Evolutionary conservation across 1,284 basidiomycete species (phyloP), one percentile per base, ranked within the genome.

Genomic region (Ceratobasidium sp.): DNA sequence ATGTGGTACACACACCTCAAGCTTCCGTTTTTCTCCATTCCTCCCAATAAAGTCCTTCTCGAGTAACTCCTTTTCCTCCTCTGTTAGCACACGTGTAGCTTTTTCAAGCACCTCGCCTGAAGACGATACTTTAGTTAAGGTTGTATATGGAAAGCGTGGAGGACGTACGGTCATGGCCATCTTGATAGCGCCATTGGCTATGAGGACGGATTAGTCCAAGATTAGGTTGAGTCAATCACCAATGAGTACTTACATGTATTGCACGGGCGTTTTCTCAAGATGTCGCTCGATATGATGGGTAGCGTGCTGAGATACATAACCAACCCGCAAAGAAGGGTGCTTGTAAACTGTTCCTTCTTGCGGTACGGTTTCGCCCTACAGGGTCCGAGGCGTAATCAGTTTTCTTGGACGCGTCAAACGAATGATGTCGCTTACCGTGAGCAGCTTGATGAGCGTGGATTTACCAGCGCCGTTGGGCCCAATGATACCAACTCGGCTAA

Each of bases 231-330:
- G 11, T 38, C 35, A 11, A 38, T 38, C 35, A 55, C n/a, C 18
- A 16, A n/a, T 11, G 3, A 52, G 13, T 28, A 77, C 80, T 75
- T 57, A 81, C 80, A 98, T 98, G 80, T 98, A 98, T 75, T 92
- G 91, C 74, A 97, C 94, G 23, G 96, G 94, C 9, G 95, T 97
- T 84, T 98, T 97, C 82, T 97, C 95, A 57, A 98, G 82, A 84
- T 98, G 95, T 79, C 89, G 89, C 82, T 98, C 95, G 79, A 96
- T 93, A 81, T 98, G 96, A 84, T 97, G 95, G 73, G 96, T 98
- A 28, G 96, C 96, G 82, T 99, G 97, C 81, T 99, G 97, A 11
- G 97, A 97, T 77, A 99, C 96, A 83, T 98, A 98, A 72, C 96
- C 98, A 74, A 99, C 94, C 79, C 97, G 94, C 73, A 99, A 84